Percentiles rank a stretch among this genome's conserved stretches.
These are phyloP conservation scores for Fragilariopsis cylindrus DNA, from an alignment of 108 stramenopile species.

Conservation along the genomic window DNA sequence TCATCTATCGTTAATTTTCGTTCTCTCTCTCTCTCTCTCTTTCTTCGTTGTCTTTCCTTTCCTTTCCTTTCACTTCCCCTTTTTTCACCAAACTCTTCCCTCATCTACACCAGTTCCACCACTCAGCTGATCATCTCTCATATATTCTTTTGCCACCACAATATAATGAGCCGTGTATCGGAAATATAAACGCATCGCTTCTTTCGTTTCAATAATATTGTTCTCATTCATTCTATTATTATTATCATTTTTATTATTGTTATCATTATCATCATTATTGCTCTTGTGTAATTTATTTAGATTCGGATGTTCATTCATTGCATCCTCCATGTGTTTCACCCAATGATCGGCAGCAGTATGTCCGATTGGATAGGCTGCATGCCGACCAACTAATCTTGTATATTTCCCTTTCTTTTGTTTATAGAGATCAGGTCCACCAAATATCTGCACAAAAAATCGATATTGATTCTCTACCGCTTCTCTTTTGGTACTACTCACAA, in stretches of 20 bases:
- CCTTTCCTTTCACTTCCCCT: no score
- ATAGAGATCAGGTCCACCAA: slow-evolving; percentile 79
- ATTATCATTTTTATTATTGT: slow-evolving; percentile 5
- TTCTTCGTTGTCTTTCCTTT: no score
- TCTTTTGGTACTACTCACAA: slow-evolving; percentile 66
- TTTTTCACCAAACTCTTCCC: slow-evolving; percentile 61
- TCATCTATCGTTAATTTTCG: no score
- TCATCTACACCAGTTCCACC: slow-evolving; percentile 67
- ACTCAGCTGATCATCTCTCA: slow-evolving; percentile 78
- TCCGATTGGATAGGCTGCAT: slow-evolving; percentile 73
- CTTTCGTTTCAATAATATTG: background rate
- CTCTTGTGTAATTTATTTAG: slow-evolving; percentile 38
- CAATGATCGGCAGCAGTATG: slow-evolving; percentile 63
- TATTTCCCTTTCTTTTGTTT: slow-evolving; percentile 77
- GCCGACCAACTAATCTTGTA: slow-evolving; percentile 73
- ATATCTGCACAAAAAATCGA: slow-evolving; percentile 75
- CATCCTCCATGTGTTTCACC: slow-evolving; percentile 68
- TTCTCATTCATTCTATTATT: background rate
- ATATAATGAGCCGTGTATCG: slow-evolving; percentile 75
- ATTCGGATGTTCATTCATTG: slow-evolving; percentile 56
- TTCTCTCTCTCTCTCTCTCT: no score
- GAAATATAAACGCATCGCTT: slow-evolving; percentile 43
- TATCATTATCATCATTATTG: slow-evolving; percentile 13
- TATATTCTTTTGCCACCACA: slow-evolving; percentile 71
- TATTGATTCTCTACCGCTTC: slow-evolving; percentile 85